Evolutionary conservation across 83 land plant genomes (phyloP), one percentile per base, ranked within the genome.

Genomic region (Diphasiastrum complanatum): DNA sequence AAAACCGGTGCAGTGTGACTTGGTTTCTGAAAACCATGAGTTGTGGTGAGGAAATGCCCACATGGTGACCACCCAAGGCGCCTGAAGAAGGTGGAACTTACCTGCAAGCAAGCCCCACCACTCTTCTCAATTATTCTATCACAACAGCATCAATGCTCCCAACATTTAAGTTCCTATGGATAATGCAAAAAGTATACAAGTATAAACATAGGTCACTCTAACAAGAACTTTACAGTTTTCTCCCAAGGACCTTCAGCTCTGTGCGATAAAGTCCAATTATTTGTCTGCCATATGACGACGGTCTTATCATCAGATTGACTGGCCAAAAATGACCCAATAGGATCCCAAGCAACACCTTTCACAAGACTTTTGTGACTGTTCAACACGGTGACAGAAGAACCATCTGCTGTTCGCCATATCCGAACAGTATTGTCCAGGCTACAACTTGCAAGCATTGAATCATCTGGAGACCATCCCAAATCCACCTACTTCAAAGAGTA

Each of bases 1-100:
- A 54, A n/a, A 28, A 54, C 58, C n/a, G 24, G 58, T 28, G 58
- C 58, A 54, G 58, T 54, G 58, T 54, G 58, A n/a, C 58, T 54
- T n/a, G 58, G 58, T 10, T 54, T 54, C n/a, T 54, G 36, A 25
- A 23, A 54, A 5, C 58, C 58, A 28, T 54, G 29, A 6, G 33
- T 54, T 18, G 33, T 54, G 11, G 6, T 54, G 5, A 23, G 4
- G 33, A 54, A 54, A 28, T 54, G 58, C 10, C 58, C 58, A 28
- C 58, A 54, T 5, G 58, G 58, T 28, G 58, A 54, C 58, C 58
- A 54, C 58, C 25, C 33, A 6, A 54, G 33, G 5, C 58, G 33
- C n/a, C 58, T 54, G n/a, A 54, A 54, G 29, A 54, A 54, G 25
- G 58, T 54, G n/a, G 29, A 26, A 4, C 58, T 33, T 25, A 54